Conservation (phyloP, 345 rosid genomes). For the Leavenworthia alabamica region DNA sequence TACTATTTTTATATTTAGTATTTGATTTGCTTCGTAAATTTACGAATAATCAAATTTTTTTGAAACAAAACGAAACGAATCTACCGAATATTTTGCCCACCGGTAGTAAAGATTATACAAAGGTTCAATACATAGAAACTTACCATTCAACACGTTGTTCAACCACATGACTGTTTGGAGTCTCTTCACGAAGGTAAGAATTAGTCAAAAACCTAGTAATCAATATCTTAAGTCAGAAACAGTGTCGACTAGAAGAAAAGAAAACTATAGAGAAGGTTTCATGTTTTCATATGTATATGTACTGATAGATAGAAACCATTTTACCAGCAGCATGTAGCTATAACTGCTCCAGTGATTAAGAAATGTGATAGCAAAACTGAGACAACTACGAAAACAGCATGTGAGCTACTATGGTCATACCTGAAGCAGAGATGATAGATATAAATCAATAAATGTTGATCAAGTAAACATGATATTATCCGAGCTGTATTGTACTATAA, state of each 20-base stretch:
- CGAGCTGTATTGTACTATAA: too few species aligned
- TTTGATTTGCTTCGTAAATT: too few species aligned
- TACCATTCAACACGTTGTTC: constrained; percentile 99
- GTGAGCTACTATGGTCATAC: constrained; percentile 85
- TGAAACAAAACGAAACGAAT: too few species aligned
- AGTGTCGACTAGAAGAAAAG: not conserved
- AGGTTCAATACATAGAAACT: constrained; percentile 34
- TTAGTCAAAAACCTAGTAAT: constrained; percentile 80
- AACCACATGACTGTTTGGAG: constrained; percentile 94
- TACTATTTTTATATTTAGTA: too few species aligned
- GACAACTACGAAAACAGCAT: constrained; percentile 69
- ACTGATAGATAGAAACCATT: constrained; percentile 17
- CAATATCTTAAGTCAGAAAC: constrained; percentile 19
- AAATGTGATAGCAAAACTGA: constrained; percentile 81
- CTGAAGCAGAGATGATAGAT: constrained; percentile 35
- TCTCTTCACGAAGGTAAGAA: constrained; percentile 91
- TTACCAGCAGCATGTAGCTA: constrained; percentile 95
- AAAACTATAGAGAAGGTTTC: not conserved
- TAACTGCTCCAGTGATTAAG: constrained; percentile 57
- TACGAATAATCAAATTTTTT: too few species aligned
- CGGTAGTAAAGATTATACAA: not conserved
- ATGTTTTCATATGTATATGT: not conserved
- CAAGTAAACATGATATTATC: too few species aligned
- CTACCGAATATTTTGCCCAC: too few species aligned
- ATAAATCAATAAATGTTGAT: too few species aligned